Base-by-base conservation (phyloP, 306 rosid species). In the Ormosia emarginata region DNA sequence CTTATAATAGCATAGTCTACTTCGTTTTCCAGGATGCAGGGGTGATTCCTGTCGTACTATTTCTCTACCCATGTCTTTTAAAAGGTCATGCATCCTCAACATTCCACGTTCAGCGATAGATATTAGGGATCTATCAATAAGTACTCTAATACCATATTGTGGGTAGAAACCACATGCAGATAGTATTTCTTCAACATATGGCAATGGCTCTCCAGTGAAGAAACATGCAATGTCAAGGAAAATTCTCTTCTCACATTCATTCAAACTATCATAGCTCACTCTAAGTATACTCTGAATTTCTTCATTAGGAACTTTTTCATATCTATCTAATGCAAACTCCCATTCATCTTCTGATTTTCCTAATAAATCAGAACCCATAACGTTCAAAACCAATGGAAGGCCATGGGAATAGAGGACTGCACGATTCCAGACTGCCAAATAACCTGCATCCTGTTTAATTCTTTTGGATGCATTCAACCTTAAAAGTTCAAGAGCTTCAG, bases 31-130 rank as follows among this genome's bases (percentile, higher is more conserved):
- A 15, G 39, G 81, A 36, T 77, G 53, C 39, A 50, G 7, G 13
- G 81, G 65, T 77, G 81, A 65, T 77, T 77, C 81, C 30, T 77
- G 74, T 36, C 70, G 40, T 29, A 49, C 65, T 49, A 77, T 77
- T 17, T 77, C 46, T 69, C 41, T 8, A 43, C 64, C 81, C 81
- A 77, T 77, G 41, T 65, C 39, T 63, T 36, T 61, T 2, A 65
- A 18, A 65, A 65, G 53, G 50, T 65, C 81, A 65, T 77, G 81
- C 66, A 77, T 77, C 40, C 17, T 17, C 50, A 65, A 40, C 30
- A 32, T 46, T 46, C 67, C 67, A 57, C 4, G 6, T 43, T 32
- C 8, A 33, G 49, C 0, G 4, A 77, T 47, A 47, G 81, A 77
- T 64, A 77, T 4, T 0, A 77, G 65, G 50, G 81, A 50, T 50